These are phyloP conservation scores for Colletotrichum sp. DNA, from an alignment of 2,329 filamentous ascomycete genomes.

Conservation along the genomic window DNA sequence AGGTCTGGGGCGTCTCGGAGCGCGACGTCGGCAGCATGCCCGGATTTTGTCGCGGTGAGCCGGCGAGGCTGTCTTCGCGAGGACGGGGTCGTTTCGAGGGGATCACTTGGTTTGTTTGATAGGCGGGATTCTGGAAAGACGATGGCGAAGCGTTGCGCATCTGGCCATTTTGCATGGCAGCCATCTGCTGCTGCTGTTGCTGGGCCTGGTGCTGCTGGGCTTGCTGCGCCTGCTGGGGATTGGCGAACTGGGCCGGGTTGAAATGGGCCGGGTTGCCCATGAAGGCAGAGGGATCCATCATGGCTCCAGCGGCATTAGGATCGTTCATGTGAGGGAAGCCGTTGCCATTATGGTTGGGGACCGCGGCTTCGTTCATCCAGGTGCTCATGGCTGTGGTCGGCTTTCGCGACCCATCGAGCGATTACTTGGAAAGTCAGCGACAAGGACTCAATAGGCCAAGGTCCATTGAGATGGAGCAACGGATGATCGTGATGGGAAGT, in stretches of 20 bases:
- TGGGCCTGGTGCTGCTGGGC: conserved; percentile 24
- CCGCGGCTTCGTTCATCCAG: conserved; percentile 74
- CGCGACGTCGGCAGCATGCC: conserved; percentile 81
- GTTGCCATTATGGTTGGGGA: conserved; percentile 74
- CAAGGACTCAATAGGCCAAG: conserved; percentile 41
- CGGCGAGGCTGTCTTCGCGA: conserved; percentile 81
- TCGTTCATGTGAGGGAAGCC: conserved; percentile 70
- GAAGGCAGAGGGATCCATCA: conserved; percentile 71
- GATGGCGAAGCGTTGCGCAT: conserved; percentile 80
- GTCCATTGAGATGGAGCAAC: conserved; percentile 47
- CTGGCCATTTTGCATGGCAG: conserved; percentile 78
- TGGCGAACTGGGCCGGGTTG: conserved; percentile 61
- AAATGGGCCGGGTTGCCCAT: conserved; percentile 66
- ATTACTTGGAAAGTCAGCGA: conserved; percentile 52
- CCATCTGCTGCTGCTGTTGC: conserved; percentile 49
- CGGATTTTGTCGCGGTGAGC: conserved; percentile 79
- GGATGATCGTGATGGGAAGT: conserved; percentile 32
- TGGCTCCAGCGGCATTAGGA: conserved; percentile 57
- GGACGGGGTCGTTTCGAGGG: conserved; percentile 88
- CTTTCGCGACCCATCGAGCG: conserved; percentile 51
- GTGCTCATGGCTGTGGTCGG: conserved; percentile 67
- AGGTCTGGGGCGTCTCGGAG: conserved; percentile 91
- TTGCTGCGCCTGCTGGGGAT: conserved; percentile 44
- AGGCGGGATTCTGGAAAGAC: conserved; percentile 77
- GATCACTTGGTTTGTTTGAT: conserved; percentile 84